Evolutionary conservation across 306 rosid species (phyloP), one percentile per base, ranked within the genome.

Genomic region (Castanea sativa): DNA sequence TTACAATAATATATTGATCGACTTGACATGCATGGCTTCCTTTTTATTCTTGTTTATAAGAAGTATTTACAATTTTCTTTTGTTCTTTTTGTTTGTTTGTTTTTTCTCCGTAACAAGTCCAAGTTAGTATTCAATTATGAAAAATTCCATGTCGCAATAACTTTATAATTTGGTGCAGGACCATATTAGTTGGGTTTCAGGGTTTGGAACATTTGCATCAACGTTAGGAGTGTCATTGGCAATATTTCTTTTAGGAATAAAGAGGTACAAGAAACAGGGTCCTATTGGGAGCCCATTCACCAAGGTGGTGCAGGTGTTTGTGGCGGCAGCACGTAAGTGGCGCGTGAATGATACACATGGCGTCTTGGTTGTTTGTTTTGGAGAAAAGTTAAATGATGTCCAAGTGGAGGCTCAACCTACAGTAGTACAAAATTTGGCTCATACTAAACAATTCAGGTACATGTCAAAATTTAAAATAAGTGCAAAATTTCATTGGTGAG

Each of bases 241-340:
- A 43, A 20, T 83, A 27, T 79, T 83, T 64, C 14, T 83, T 5
- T 27, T 75, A 1, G 86, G 86, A 29, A 33, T 29, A 3, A 75
- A 55, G 19, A 38, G 74, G 45, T 83, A 83, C 56, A 41, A 61
- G 60, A 79, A 11, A 71, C 52, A 75, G 49, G 74, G 29, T 10
- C 81, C 81, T 0, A 43, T 70, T 2, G 86, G 86, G n/a, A 79
- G 86, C 27, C 81, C 86, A 30, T 75, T 60, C 23, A 75, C 86
- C 0, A 4, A 55, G 7, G 56, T 79, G 25, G 83, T 74, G 0
- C 81, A 75, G 11, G 86, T 79, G 49, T 21, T 83, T 3, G 83
- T 71, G 2, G 86, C 86, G 1, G 81, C 86, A 0, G 75, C 58
- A 0, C 69, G 78, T 35, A 83, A 79, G 81, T 76, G 83, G 78